Conservation (phyloP, 2,329 filamentous ascomycete species). For the Venturia aucupariae region DNA sequence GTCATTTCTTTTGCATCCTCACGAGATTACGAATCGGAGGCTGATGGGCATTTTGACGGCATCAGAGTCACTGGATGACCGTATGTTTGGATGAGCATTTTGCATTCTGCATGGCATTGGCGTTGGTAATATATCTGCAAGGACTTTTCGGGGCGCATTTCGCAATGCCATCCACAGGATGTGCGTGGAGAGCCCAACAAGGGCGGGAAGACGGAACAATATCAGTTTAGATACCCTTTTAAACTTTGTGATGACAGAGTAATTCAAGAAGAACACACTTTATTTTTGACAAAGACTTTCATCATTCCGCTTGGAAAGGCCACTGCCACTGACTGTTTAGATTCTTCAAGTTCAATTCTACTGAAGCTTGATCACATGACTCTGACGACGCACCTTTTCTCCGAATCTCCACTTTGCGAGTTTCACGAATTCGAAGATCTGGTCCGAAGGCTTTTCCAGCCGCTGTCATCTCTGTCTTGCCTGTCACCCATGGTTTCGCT, state of each 20-base stretch:
- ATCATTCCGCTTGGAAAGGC: too few relatives aligned
- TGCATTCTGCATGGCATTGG: constrained; percentile 4
- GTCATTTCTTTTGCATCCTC: constrained; percentile 2
- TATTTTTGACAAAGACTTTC: not conserved
- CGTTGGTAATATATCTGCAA: constrained; percentile 5
- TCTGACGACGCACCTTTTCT: not conserved
- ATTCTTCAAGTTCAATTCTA: not conserved
- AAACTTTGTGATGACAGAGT: not conserved
- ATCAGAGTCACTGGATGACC: constrained; percentile 7
- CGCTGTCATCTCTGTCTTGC: not conserved
- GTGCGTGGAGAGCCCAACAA: not conserved
- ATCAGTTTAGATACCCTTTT: not conserved
- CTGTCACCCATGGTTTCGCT: not conserved
- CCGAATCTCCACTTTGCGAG: not conserved
- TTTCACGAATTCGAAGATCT: not conserved
- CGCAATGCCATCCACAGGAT: not conserved
- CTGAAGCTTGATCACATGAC: not conserved
- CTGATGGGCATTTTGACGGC: not conserved
- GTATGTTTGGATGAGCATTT: not conserved
- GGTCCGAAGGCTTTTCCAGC: not conserved
- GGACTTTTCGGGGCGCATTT: not conserved
- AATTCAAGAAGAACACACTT: not conserved
- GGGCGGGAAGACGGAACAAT: not conserved
- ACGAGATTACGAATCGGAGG: constrained; percentile 1
- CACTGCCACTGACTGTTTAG: too few relatives aligned